These are phyloP conservation scores for Candida montana DNA, from an alignment of 805 yeast genomes.

Conservation along the genomic window DNA sequence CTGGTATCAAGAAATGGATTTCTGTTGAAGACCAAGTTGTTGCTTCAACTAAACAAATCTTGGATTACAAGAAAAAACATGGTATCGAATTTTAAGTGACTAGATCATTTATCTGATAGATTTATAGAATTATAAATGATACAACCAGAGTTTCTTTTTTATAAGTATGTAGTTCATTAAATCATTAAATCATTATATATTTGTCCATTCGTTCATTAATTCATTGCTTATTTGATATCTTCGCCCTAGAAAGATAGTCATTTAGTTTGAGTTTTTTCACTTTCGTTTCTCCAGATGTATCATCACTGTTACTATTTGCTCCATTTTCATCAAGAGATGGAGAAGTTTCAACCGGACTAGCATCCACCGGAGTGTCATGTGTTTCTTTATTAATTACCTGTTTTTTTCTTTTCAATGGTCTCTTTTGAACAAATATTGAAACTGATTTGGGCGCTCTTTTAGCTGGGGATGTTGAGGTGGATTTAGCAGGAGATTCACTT, in stretches of 20 bases:
- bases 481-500: not conserved
- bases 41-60: slow-evolving; percentile 34
- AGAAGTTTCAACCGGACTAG: not conserved
- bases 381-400: not conserved
- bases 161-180: no score
- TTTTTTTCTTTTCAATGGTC: not conserved
- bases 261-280: slow-evolving; percentile 3
- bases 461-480: not conserved
- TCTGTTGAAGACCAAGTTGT: slow-evolving; percentile 32
- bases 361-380: no score
- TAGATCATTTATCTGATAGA: no score
- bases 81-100: not conserved
- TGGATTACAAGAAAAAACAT: slow-evolving; percentile 5
- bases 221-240: not conserved
- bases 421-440: slow-evolving; percentile 6
- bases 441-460: slow-evolving; percentile 1
- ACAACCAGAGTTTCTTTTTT: no score
- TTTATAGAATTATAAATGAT: not conserved
- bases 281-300: not conserved
- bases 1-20: slow-evolving; percentile 20
- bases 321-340: no score
- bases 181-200: not conserved
- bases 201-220: not conserved
- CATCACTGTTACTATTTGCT: not conserved
- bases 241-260: slow-evolving; percentile 5